phyloP scores from a whole-genome alignment of 2,329 filamentous ascomycete species.

The Aspergillus transmontanensis region DNA sequence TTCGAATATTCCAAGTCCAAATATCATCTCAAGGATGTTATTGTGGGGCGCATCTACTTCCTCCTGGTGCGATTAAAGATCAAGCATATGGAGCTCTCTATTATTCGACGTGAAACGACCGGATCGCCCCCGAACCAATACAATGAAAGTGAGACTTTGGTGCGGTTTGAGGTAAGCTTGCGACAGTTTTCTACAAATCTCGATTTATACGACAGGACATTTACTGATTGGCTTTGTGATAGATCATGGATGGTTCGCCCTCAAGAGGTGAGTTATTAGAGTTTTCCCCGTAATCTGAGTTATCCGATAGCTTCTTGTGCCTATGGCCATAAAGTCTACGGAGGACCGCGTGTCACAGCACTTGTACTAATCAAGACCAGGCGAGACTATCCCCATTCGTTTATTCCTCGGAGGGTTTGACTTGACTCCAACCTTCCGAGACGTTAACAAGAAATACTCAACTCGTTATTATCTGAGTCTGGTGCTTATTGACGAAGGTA shows the following conservation, averaged over 20 bases:
- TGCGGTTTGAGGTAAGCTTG: conserved; percentile 79
- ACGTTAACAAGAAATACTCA: conserved; percentile 99
- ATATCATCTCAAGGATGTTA: conserved; percentile 98
- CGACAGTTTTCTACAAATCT: background rate
- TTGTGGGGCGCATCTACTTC: conserved; percentile 98
- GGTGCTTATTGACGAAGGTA: conserved; percentile 92
- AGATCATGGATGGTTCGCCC: conserved; percentile 99
- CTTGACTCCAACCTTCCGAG: conserved; percentile 94
- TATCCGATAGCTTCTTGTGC: background rate
- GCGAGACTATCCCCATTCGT: conserved; percentile 91
- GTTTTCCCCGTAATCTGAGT: background rate
- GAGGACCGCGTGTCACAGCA: background rate
- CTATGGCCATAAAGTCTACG: too few relatives aligned
- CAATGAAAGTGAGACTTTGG: conserved; percentile 97
- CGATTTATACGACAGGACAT: background rate
- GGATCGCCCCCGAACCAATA: conserved; percentile 97
- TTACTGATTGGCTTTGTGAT: conserved; percentile 16
- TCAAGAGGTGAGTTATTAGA: conserved; percentile 69
- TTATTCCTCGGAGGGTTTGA: conserved; percentile 98
- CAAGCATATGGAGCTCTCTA: conserved; percentile 99
- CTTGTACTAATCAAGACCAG: conserved; percentile 42
- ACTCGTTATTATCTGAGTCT: conserved; percentile 96
- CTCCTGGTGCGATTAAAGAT: conserved; percentile 96
- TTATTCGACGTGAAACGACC: conserved; percentile 94
- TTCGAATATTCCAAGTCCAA: conserved; percentile 99